Evolutionary conservation across 371 early-diverging fungal genomes (phyloP).

Genomic region (Batkoa obscura): DNA sequence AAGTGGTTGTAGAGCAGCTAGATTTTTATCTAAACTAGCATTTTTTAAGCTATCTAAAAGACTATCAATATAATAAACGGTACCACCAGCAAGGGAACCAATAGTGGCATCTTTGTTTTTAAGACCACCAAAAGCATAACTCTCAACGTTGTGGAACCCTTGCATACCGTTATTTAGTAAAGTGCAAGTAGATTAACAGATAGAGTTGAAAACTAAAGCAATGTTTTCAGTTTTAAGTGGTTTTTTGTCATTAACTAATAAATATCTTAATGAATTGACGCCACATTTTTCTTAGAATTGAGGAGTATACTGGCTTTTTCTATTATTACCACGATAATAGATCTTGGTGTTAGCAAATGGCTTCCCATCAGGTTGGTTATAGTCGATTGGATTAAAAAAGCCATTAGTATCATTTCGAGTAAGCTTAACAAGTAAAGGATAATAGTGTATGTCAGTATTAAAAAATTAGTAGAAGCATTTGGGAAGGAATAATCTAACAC

Average conservation of each 20-base stretch:
- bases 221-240: background rate
- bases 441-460: conserved; percentile 1
- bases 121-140: background rate
- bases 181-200: conserved; percentile 2
- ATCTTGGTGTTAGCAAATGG: background rate
- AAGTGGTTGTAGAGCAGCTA: background rate
- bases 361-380: background rate
- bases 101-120: background rate
- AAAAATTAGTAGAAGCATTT: background rate
- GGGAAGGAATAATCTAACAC: conserved; percentile 15
- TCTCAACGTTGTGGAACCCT: background rate
- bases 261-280: background rate
- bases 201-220: background rate
- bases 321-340: background rate
- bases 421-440: background rate
- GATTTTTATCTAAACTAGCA: background rate
- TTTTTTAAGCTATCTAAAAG: background rate
- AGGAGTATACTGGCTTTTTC: background rate
- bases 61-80: background rate
- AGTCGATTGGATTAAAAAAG: background rate
- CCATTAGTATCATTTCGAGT: background rate
- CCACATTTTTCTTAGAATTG: background rate
- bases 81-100: background rate
- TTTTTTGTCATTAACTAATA: background rate
- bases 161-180: background rate